Percentiles rank a stretch among this genome's conserved stretches.
Conservation (phyloP, 805 yeast genomes). For the Teunomyces barrocoloradensis region DNA sequence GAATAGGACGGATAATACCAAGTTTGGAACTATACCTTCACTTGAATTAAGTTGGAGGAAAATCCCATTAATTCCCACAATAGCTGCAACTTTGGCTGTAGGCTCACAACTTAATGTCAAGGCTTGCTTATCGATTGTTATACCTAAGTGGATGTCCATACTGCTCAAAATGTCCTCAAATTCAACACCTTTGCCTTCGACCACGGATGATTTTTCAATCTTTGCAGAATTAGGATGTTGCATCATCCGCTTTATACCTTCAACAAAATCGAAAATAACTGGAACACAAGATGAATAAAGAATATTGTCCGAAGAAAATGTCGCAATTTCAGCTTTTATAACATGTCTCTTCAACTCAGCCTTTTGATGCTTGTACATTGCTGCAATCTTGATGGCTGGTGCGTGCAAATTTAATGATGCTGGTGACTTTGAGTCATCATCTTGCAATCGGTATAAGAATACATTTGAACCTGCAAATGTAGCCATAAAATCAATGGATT, state of each 20-base stretch:
- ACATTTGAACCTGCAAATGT: conserved; percentile 72
- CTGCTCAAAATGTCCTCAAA: conserved; percentile 44
- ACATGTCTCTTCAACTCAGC: conserved; percentile 39
- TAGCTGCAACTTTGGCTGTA: conserved; percentile 86
- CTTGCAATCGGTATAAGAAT: conserved; percentile 44
- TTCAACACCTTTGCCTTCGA: conserved; percentile 23
- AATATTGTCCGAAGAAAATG: conserved; percentile 70
- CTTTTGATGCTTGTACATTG: conserved; percentile 49
- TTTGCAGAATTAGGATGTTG: conserved; percentile 14
- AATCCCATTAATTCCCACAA: conserved; percentile 71
- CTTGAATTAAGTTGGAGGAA: conserved; percentile 56
- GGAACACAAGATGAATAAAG: conserved; percentile 78
- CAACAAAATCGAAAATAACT: conserved; percentile 57
- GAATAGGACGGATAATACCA: conserved; percentile 48
- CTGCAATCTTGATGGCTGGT: conserved; percentile 65
- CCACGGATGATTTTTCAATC: not conserved
- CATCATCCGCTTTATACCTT: conserved; percentile 49
- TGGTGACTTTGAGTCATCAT: conserved; percentile 35
- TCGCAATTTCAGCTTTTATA: conserved; percentile 51
- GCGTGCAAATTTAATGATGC: conserved; percentile 61
- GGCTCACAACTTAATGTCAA: conserved; percentile 88
- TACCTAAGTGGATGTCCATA: conserved; percentile 59
- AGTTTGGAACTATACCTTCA: conserved; percentile 31
- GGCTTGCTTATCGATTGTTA: conserved; percentile 70
- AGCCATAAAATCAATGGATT: conserved; percentile 49